Conservation (phyloP, 345 rosid genomes). For the Melaleuca alternifolia region DNA sequence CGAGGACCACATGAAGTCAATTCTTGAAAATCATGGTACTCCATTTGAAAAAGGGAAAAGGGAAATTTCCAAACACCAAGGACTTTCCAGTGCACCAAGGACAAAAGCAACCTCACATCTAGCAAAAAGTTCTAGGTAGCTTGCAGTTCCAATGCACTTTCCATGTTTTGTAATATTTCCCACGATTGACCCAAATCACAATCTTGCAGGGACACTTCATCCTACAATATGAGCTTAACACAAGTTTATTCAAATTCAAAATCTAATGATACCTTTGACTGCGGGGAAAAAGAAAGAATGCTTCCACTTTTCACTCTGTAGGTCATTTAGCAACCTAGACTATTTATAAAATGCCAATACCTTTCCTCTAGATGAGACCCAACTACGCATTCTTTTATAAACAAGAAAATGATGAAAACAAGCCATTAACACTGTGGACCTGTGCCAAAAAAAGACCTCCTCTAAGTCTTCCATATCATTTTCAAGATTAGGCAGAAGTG, state of each 20-base stretch:
- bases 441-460: too few species aligned
- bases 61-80: not conserved
- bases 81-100: not conserved
- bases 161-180: not conserved
- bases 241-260: not conserved
- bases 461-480: too few species aligned
- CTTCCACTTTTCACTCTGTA: too few species aligned
- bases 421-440: too few species aligned
- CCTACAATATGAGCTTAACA: not conserved
- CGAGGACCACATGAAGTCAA: not conserved
- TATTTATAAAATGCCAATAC: too few species aligned
- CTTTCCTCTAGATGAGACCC: too few species aligned
- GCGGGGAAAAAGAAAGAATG: too few species aligned
- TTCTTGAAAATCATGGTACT: not conserved
- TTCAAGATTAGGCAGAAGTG: too few species aligned
- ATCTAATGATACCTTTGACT: not conserved
- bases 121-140: not conserved
- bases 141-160: not conserved
- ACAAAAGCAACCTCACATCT: not conserved
- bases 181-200: not conserved
- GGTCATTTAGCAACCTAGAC: too few species aligned
- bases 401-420: too few species aligned
- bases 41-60: not conserved
- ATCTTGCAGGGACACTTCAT: not conserved
- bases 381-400: too few species aligned